Base-by-base conservation (phyloP, 2,329 filamentous ascomycete genomes). In the Alternaria sp. region DNA sequence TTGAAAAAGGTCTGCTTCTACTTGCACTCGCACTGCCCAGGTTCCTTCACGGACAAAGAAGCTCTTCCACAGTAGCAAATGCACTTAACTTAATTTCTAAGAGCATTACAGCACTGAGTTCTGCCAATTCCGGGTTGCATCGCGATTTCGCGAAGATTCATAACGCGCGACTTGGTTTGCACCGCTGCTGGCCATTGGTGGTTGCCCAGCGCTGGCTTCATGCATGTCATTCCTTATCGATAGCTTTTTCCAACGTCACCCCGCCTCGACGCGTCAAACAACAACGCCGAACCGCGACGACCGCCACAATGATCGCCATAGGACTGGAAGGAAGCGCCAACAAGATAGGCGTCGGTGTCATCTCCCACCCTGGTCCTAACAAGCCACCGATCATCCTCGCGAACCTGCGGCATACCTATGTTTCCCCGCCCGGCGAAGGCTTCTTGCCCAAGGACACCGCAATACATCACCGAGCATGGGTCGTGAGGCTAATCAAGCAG, bases 361-460 rank as follows among this genome's bases (percentile, higher is more conserved):
- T 99, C 79, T 87, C 89, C 23, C 96, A 98, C 84, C 86, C 89
- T 4, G 73, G 82, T 66, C 76, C 82, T 9, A 76, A 78, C 60
- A 73, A 79, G 47, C 60, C 82, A 73, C 80, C 83, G 26, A 83
- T 85, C 63, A 78, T 99, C 78, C 92, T 99, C 70, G 90, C 94
- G 78, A 99, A 99, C 84, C 87, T 99, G 70, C 92, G 96, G 58
- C 92, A 98, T 83, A 99, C 96, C 20, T 99, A 95, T 83, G 87
- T 91, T 74, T 92, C 95, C 47, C 95, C 96, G 5, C 94, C 96
- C 1, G 96, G 96, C 46, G 92, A 94, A 64, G 96, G 96, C 5
- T 98, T 99, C 82, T 87, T 98, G 5, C 96, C 96, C 65, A 97
- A 98, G 79, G 96, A 99, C 83, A 97, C 95, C 1, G 96, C 96